These are phyloP conservation scores for Pseudoturritis turrita DNA, from an alignment of 345 rosid species.

Conservation along the genomic window DNA sequence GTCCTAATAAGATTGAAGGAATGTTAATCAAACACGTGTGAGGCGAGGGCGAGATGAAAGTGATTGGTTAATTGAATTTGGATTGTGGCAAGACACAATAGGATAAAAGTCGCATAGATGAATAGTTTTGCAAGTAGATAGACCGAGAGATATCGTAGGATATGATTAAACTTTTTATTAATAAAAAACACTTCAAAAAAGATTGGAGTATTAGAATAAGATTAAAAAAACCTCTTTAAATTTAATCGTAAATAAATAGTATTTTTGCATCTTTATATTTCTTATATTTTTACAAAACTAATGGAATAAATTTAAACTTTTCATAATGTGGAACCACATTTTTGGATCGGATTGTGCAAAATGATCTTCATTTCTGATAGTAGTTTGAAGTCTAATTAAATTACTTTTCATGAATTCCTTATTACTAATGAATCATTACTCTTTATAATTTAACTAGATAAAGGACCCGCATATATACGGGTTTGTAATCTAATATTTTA, in stretches of 20 bases:
- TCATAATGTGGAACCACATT: not conserved
- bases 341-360: not conserved
- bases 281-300: not conserved
- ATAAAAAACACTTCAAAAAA: too few species aligned
- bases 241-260: too few species aligned
- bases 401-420: not conserved
- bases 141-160: not conserved
- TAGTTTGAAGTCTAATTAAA: not conserved
- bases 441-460: not conserved
- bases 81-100: not conserved
- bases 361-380: not conserved
- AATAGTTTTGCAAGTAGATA: not conserved
- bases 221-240: too few species aligned
- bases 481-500: too few species aligned
- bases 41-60: not conserved
- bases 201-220: too few species aligned
- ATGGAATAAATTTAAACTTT: not conserved
- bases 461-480: too few species aligned
- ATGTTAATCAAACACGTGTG: constrained; percentile 23
- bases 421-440: not conserved
- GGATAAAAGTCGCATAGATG: not conserved
- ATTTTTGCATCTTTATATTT: not conserved
- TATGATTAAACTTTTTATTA: not conserved
- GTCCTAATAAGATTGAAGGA: not conserved
- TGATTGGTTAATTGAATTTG: constrained; percentile 17